These are phyloP conservation scores for Triticum dicoccoides DNA, from an alignment of 176 grass and related monocot genomes.

Conservation along the genomic window DNA sequence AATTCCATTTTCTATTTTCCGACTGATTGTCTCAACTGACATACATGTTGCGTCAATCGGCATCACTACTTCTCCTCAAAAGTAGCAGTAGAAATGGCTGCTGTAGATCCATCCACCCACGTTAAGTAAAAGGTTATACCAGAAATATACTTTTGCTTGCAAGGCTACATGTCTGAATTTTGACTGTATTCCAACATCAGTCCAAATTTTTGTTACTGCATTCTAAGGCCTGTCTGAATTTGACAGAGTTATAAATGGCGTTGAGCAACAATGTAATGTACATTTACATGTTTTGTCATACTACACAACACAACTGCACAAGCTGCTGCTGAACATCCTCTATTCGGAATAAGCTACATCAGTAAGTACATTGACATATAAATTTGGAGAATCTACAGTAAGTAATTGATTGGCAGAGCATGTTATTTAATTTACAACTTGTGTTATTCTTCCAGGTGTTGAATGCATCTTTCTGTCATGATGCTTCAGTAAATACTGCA, in stretches of 20 bases:
- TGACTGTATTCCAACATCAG: too few species aligned
- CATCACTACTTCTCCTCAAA: too few species aligned
- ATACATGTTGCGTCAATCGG: too few species aligned
- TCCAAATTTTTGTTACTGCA: too few species aligned
- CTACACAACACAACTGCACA: neutral
- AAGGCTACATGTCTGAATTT: too few species aligned
- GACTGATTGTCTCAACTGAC: too few species aligned
- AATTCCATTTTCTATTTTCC: too few species aligned
- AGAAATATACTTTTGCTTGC: too few species aligned
- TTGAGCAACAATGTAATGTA: conserved; percentile 33
- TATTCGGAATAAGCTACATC: conserved; percentile 28
- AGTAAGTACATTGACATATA: conserved; percentile 23
- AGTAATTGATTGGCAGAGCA: neutral
- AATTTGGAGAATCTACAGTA: conserved; percentile 30
- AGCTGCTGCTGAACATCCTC: neutral
- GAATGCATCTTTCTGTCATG: conserved; percentile 1
- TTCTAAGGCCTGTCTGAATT: neutral
- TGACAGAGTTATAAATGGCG: conserved; percentile 12
- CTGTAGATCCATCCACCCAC: too few species aligned
- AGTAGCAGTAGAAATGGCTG: too few species aligned
- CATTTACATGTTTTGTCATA: conserved; percentile 24
- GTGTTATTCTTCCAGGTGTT: conserved; percentile 18
- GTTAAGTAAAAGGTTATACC: too few species aligned
- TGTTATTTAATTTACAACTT: conserved; percentile 36
- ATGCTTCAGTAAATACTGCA: conserved; percentile 14